Base-by-base conservation (phyloP, 352 stramenopile genomes). In the Pythium dissimile region DNA sequence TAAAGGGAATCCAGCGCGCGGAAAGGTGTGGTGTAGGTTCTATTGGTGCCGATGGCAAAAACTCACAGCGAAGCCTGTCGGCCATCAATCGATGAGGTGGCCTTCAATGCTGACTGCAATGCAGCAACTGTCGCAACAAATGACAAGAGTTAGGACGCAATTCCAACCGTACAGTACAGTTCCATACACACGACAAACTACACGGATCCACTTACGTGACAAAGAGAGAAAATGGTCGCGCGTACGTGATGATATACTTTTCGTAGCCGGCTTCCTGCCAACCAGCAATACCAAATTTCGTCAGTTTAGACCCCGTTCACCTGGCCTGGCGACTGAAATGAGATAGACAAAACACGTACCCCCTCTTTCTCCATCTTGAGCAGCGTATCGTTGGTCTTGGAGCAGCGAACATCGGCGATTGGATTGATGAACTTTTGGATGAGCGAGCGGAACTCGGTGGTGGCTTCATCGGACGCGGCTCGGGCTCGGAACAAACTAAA, bases 361-460 rank as follows among this genome's bases (percentile, higher is more conserved):
- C 80, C 83, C 55, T 92, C 83, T 73, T 88, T 88, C 63, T 92
- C 83, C 26, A 92, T 83, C 59, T 88, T 87, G 51, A 90, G 80
- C 34, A 89, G 50, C 6, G 78, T 86, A 52, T 81, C 73, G 59
- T 83, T 87, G 34, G 79, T 79, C 58, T 77, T 84, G 6, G 74
- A 62, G 44, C 78, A 88, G 5, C 78, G 78, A 26, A 92, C 64
- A 35, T 92, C 80, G 12, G 68, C 75, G 43, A 92, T 69, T 0
- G 83, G 83, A 48, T 92, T 92, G 61, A 89, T 88, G 50, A 90
- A 92, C 76, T 90, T 92, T 71, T 92, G 65, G 3, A 56, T 11
- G 32, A 34, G 41, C 41, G 31, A 62, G 15, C 45, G 47, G 49
- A 30, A 60, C 26, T 58, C 80, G 24, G 69, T 43, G 5, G 72